Evolutionary conservation across 1,284 basidiomycete genomes (phyloP).

Genomic region (Baeospora myosura): DNA sequence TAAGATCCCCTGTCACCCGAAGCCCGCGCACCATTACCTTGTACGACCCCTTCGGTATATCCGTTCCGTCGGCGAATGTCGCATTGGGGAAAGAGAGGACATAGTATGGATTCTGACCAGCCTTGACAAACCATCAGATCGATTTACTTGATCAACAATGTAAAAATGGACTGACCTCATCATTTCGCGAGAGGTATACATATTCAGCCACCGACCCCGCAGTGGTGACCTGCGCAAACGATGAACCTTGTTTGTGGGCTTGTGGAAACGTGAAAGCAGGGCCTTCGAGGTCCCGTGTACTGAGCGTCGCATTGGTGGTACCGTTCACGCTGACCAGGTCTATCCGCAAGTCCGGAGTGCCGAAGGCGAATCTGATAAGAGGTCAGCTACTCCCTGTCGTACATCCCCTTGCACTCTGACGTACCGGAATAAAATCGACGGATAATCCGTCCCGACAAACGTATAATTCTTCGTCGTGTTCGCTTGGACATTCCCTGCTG

Average conservation of each 20-base stretch:
- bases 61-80: constrained; percentile 35
- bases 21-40: constrained; percentile 40
- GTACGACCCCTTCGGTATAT: constrained; percentile 43
- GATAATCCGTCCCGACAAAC: constrained; percentile 26
- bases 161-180: constrained; percentile 18
- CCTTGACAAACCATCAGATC: not conserved
- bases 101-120: constrained; percentile 21
- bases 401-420: too few species aligned
- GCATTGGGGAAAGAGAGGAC: constrained; percentile 23
- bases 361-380: constrained; percentile 29
- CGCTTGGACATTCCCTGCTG: constrained; percentile 21
- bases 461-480: constrained; percentile 30
- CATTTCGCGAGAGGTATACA: constrained; percentile 30
- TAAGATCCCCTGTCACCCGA: constrained; percentile 40
- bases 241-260: not conserved
- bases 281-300: constrained; percentile 17
- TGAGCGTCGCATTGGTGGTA: constrained; percentile 21
- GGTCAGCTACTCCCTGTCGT: too few species aligned
- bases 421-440: constrained; percentile 22
- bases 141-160: constrained; percentile 14
- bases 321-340: constrained; percentile 33
- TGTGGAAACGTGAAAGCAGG: constrained; percentile 18
- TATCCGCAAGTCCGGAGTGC: constrained; percentile 30
- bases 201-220: constrained; percentile 32
- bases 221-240: constrained; percentile 30